Evolutionary conservation across 768 basidiomycete species (phyloP).

Genomic region (Mrakia gelida): DNA sequence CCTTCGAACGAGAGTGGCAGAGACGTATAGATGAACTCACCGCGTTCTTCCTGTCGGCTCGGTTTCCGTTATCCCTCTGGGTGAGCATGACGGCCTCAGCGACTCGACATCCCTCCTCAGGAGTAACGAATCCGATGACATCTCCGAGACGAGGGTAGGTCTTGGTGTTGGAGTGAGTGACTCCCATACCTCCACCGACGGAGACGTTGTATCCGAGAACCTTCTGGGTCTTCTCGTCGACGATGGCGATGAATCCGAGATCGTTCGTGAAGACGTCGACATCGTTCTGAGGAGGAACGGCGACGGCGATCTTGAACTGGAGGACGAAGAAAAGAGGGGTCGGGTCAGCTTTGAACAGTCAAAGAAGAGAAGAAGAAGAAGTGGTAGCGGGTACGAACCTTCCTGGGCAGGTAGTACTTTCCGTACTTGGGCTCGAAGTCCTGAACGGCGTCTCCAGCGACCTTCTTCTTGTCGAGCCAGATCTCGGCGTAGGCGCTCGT

Average conservation of each 20-base stretch:
- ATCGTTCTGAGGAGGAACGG: slow-evolving; percentile 93
- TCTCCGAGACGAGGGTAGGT: slow-evolving; percentile 88
- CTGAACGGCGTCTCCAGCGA: slow-evolving; percentile 87
- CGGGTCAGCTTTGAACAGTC: neutral
- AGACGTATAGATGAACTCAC: slow-evolving; percentile 52
- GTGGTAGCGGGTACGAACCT: slow-evolving; percentile 52
- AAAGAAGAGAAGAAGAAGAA: neutral
- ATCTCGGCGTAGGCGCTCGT: slow-evolving; percentile 98
- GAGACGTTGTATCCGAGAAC: slow-evolving; percentile 90
- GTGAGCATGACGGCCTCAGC: slow-evolving; percentile 91
- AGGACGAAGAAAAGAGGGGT: neutral
- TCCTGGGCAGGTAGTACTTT: slow-evolving; percentile 91
- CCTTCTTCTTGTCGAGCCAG: slow-evolving; percentile 95
- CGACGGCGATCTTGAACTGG: slow-evolving; percentile 95
- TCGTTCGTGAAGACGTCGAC: slow-evolving; percentile 95
- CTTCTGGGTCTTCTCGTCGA: slow-evolving; percentile 61
- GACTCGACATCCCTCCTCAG: slow-evolving; percentile 75
- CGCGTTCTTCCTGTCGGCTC: slow-evolving; percentile 59
- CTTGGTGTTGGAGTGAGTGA: slow-evolving; percentile 97
- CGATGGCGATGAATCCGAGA: slow-evolving; percentile 92
- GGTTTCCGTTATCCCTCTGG: slow-evolving; percentile 94
- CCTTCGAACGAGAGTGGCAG: neutral
- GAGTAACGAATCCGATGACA: slow-evolving; percentile 86
- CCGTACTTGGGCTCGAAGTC: slow-evolving; percentile 98
- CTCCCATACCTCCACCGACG: slow-evolving; percentile 97